Conservation (phyloP, 352 stramenopile genomes). For the Saprolegnia diclina region DNA sequence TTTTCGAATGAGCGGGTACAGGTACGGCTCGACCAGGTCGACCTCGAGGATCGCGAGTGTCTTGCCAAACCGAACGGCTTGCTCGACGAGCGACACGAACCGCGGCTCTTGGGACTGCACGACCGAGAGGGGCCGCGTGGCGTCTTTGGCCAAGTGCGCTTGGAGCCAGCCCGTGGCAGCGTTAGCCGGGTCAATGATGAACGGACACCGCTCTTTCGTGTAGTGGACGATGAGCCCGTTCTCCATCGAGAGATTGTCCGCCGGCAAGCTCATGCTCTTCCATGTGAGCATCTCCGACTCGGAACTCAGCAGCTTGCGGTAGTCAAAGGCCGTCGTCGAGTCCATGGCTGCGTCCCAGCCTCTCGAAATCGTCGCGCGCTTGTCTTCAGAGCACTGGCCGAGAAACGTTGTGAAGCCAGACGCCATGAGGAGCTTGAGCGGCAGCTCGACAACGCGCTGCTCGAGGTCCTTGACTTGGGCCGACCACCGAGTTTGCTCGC, state of each 20-base stretch:
- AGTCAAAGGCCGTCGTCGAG: constrained; percentile 55
- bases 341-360: constrained; percentile 74
- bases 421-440: constrained; percentile 86
- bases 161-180: constrained; percentile 87
- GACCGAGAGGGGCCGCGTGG: constrained; percentile 78
- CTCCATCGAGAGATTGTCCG: constrained; percentile 91
- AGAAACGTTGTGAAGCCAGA: constrained; percentile 92
- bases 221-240: constrained; percentile 90
- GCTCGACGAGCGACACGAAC: constrained; percentile 90
- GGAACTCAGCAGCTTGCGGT: constrained; percentile 82
- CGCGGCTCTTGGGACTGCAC: constrained; percentile 79
- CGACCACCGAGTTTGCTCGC: constrained; percentile 89
- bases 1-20: constrained; percentile 89
- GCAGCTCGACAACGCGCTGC: constrained; percentile 67
- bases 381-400: constrained; percentile 86
- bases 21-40: constrained; percentile 87
- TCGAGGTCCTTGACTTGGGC: constrained; percentile 85
- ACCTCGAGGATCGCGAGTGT: constrained; percentile 91
- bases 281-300: constrained; percentile 92
- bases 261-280: constrained; percentile 88
- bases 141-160: constrained; percentile 80
- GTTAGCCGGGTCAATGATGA: constrained; percentile 92
- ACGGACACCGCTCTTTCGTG: constrained; percentile 74
- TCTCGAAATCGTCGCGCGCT: constrained; percentile 62
- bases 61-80: constrained; percentile 94